Evolutionary conservation across 1,284 basidiomycete species (phyloP).

Genomic region (Earliella scabrosa): DNA sequence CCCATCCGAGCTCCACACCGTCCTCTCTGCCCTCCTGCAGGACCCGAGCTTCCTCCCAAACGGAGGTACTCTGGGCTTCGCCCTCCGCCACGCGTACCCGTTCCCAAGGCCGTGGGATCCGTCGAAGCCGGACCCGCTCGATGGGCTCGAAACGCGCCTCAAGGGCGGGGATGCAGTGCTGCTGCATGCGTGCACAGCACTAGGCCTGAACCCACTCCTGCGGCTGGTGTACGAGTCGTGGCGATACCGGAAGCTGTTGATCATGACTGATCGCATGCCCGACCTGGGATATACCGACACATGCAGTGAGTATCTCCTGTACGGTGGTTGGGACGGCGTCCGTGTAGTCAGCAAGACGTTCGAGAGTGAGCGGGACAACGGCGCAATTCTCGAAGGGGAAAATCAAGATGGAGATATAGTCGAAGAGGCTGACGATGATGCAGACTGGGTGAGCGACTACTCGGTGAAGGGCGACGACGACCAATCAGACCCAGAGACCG

Average conservation of each 20-base stretch:
- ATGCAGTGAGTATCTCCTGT: neutral
- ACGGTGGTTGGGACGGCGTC: too few species aligned
- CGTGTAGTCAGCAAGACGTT: too few species aligned
- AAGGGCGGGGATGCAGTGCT: constrained; percentile 31
- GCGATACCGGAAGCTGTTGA: neutral
- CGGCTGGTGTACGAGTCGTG: neutral
- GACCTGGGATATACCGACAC: neutral
- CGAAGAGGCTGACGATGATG: too few species aligned
- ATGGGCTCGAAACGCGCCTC: constrained; percentile 12
- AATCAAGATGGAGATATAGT: too few species aligned
- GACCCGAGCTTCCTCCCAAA: constrained; percentile 11
- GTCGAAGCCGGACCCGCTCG: neutral
- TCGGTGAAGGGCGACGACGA: too few species aligned
- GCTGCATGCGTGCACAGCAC: neutral
- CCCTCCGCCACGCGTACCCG: constrained; percentile 34
- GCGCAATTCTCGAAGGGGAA: too few species aligned
- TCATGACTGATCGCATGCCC: neutral
- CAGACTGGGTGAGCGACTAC: too few species aligned
- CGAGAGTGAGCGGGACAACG: too few species aligned
- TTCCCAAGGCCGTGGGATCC: neutral
- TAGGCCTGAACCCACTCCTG: constrained; percentile 5
- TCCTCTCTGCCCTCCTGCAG: constrained; percentile 1
- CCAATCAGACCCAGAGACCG: too few species aligned
- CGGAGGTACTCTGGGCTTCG: constrained; percentile 43
- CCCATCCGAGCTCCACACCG: neutral